Evolutionary conservation across 163 green algal genomes (phyloP).

Genomic region (Picocystis sp.): DNA sequence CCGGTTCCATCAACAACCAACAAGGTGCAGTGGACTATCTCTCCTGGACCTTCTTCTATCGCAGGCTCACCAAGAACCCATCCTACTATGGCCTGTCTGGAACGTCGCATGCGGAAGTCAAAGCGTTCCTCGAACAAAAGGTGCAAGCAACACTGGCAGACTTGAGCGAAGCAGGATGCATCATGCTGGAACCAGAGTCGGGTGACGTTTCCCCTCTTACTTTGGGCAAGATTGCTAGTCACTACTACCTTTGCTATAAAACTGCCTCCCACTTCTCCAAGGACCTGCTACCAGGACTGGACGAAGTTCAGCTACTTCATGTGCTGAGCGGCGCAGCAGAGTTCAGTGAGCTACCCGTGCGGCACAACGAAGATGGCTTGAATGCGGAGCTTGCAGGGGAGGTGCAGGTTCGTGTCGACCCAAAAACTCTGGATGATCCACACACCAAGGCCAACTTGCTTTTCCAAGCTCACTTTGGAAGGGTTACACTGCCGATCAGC

Average conservation of each 20-base stretch:
- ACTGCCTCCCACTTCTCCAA: slow-evolving; percentile 61
- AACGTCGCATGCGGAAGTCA: slow-evolving; percentile 38
- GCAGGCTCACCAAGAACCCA: slow-evolving; percentile 72
- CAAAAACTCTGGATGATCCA: slow-evolving; percentile 54
- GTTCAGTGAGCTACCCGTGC: slow-evolving; percentile 87
- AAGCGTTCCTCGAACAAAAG: slow-evolving; percentile 36
- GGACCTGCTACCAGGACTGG: slow-evolving; percentile 34
- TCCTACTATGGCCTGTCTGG: slow-evolving; percentile 79
- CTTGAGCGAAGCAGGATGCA: slow-evolving; percentile 62
- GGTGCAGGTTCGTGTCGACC: slow-evolving; percentile 41
- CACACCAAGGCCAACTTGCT: slow-evolving; percentile 88
- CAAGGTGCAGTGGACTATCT: slow-evolving; percentile 87
- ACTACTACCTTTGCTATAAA: slow-evolving; percentile 88
- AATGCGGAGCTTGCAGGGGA: slow-evolving; percentile 52
- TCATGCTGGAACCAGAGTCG: slow-evolving; percentile 38
- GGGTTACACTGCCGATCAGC: slow-evolving; percentile 57
- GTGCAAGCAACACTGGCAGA: slow-evolving; percentile 36
- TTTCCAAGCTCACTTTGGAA: slow-evolving; percentile 75
- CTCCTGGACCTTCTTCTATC: slow-evolving; percentile 87
- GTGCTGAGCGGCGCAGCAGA: slow-evolving; percentile 47
- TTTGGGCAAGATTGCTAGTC: slow-evolving; percentile 59
- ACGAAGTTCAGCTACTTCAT: slow-evolving; percentile 14
- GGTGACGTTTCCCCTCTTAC: slow-evolving; percentile 30
- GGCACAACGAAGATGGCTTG: slow-evolving; percentile 93
- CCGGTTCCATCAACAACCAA: slow-evolving; percentile 57